phyloP scores from a whole-genome alignment of 1,284 basidiomycete genomes.

The Apiotrichum sp. region DNA sequence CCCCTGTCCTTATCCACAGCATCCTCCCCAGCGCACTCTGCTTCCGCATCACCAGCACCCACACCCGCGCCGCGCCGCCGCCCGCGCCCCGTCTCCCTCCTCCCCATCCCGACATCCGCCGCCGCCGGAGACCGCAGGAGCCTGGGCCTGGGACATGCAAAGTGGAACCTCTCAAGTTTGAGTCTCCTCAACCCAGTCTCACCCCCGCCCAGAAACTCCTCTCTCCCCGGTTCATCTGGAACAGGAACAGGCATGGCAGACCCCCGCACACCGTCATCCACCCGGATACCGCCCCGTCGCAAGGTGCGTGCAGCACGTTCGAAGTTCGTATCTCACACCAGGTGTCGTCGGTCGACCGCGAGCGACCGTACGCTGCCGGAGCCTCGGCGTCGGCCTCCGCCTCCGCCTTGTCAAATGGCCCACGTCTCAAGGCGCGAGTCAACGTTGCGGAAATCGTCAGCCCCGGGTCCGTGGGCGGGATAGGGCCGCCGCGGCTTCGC shows the following conservation, averaged over 20 bases:
- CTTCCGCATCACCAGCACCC: too few species aligned
- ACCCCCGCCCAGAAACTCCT: too few species aligned
- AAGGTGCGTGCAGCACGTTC: neutral
- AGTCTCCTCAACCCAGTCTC: too few species aligned
- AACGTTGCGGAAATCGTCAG: conserved; percentile 15
- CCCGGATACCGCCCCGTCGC: neutral
- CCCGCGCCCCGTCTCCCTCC: neutral
- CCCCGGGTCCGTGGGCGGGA: neutral
- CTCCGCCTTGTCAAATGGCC: conserved; percentile 10
- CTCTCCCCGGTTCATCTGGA: too few species aligned
- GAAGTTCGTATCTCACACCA: too few species aligned
- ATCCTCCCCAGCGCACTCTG: too few species aligned
- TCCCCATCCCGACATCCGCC: neutral
- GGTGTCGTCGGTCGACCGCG: neutral
- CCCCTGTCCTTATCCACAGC: too few species aligned
- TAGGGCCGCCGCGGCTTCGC: neutral
- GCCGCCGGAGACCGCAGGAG: too few species aligned
- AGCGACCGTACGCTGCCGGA: conserved; percentile 1
- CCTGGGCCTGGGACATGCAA: too few species aligned
- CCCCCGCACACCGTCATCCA: neutral
- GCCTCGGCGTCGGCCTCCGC: conserved; percentile 8
- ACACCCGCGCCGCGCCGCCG: too few species aligned
- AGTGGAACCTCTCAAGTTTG: too few species aligned
- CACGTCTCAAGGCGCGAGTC: conserved; percentile 21
- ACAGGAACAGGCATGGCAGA: neutral